Evolutionary conservation across 179 eudicot genomes (phyloP).

Genomic region (Silene coronaria): DNA sequence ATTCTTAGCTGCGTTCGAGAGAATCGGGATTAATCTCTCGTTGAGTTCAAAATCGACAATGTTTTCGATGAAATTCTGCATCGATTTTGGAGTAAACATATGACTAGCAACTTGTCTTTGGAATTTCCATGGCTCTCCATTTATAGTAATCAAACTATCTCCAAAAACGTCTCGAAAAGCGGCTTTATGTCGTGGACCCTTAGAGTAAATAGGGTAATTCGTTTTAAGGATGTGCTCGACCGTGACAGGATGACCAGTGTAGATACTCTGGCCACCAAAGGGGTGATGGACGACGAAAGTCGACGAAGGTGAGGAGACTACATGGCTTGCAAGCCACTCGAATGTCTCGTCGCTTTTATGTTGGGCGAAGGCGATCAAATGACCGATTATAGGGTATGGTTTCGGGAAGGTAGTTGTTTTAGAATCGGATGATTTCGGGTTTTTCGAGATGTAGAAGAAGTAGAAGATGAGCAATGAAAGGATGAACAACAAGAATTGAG

Average conservation of each 20-base stretch:
- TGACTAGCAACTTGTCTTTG: constrained; percentile 49
- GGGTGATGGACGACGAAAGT: constrained; percentile 33
- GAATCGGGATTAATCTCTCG: constrained; percentile 41
- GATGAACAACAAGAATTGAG: neutral
- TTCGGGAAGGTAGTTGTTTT: constrained; percentile 8
- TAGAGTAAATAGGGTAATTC: constrained; percentile 31
- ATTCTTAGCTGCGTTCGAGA: constrained; percentile 31
- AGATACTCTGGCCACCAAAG: constrained; percentile 16
- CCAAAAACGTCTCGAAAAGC: constrained; percentile 42
- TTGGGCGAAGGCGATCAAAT: constrained; percentile 12
- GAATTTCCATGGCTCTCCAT: constrained; percentile 46
- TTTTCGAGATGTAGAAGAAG: constrained; percentile 2
- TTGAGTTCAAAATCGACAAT: constrained; percentile 42
- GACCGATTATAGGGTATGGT: constrained; percentile 28
- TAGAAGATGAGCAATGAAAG: neutral
- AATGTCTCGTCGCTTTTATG: constrained; percentile 10
- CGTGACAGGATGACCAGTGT: constrained; percentile 40
- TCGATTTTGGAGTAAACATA: constrained; percentile 46
- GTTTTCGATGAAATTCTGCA: constrained; percentile 38
- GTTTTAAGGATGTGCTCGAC: constrained; percentile 52
- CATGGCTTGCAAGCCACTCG: constrained; percentile 17
- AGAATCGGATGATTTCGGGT: neutral
- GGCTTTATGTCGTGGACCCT: constrained; percentile 28
- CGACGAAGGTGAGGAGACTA: constrained; percentile 27
- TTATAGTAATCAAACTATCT: constrained; percentile 46